A percentile compares a stretch with the other conserved stretches of the same genome.
These are phyloP conservation scores for Fonsecaea multimorphosa DNA, from an alignment of 2,329 filamentous ascomycete species.

Conservation along the genomic window DNA sequence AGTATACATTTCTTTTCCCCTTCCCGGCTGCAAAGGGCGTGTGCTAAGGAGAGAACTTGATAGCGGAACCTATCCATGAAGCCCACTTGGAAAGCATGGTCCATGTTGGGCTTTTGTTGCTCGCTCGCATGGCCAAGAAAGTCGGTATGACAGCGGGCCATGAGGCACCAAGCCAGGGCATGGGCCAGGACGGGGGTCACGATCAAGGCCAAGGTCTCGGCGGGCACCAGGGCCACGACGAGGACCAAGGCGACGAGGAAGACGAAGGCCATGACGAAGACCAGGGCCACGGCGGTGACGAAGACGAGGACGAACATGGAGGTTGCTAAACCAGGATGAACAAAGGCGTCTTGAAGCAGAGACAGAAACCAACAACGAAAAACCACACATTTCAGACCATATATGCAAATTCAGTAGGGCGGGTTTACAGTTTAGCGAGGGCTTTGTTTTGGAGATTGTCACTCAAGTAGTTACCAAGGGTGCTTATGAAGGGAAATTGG, in stretches of 20 bases:
- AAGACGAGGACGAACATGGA: too few species aligned
- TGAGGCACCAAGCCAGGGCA: background rate
- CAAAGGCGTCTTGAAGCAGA: too few species aligned
- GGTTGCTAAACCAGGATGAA: too few species aligned
- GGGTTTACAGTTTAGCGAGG: too few species aligned
- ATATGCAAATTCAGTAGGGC: too few species aligned
- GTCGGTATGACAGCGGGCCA: background rate
- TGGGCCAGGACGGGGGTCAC: background rate
- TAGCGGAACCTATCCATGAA: background rate
- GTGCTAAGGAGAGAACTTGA: background rate
- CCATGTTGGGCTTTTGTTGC: background rate
- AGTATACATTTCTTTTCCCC: background rate
- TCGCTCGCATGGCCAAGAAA: background rate
- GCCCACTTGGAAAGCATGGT: background rate
- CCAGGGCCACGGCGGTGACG: too few species aligned
- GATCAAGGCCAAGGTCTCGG: background rate
- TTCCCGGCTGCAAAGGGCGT: background rate
- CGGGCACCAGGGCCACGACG: too few species aligned
- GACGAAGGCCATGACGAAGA: background rate
- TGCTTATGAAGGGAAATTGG: too few species aligned
- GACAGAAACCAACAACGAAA: too few species aligned
- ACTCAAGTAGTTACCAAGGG: too few species aligned
- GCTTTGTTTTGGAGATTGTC: too few species aligned
- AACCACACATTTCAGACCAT: too few species aligned
- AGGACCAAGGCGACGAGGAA: background rate